Evolutionary conservation across 2,329 filamentous ascomycete genomes (phyloP), one percentile per base, ranked within the genome.

Genomic region (Penicillium glabrum): DNA sequence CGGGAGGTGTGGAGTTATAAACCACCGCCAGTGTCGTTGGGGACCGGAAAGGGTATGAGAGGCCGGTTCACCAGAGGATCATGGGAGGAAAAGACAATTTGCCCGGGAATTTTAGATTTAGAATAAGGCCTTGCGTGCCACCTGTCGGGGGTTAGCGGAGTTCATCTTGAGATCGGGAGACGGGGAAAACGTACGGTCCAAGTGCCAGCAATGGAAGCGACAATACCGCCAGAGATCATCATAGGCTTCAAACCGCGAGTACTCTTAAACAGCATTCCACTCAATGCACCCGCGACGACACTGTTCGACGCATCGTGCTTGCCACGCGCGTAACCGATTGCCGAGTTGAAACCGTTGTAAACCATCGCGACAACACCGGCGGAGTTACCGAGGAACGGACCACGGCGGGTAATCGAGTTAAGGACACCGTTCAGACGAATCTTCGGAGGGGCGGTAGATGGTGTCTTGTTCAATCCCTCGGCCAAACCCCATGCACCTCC

Each of bases 261-360:
- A 75, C 93, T 96, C 83, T 97, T 98, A 80, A 99, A 99, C 14
- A 99, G 74, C 83, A 93, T 93, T 57, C 95, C 95, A 71, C 92
- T 96, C 66, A 99, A 75, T 1, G 83, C 89, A 63, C 96, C 95
- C 5, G 95, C 93, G 21, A 85, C 77, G 53, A 99, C 85, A 61
- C 91, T 95, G 80, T 99, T 99, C 57, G 88, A 85, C 3, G 91
- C 85, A 75, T 99, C 96, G 67, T 96, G 92, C 79, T 91, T 91
- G 61, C 91, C 91, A 59, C 93, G 83, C 62, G 87, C 75, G 68
- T 89, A 87, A 39, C 91, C 92, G 60, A 96, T 86, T 55, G 86
- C 86, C 31, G 90, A 95, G 80, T 96, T 96, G 75, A 95, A 82
- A 54, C 90, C 90, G 78, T 98, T 99, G 79, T 99, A 99, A 52